phyloP scores from a whole-genome alignment of 495 filamentous ascomycete genomes.

The Viridothelium virens region DNA sequence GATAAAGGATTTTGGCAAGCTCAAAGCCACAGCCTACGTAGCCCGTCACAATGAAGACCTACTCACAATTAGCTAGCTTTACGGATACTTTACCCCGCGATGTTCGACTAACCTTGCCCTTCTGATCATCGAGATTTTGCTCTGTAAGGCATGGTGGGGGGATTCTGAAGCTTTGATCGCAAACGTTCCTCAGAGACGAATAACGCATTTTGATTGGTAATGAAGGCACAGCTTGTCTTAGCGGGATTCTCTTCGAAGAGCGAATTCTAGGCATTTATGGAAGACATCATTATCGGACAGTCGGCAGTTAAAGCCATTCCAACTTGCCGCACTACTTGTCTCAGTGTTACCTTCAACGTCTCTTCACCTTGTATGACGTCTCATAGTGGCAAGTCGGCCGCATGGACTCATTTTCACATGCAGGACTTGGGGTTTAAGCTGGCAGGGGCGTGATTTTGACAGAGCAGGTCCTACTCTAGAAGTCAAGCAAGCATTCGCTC shows the following conservation, averaged over 20 bases:
- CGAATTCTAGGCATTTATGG: neutral
- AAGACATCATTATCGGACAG: neutral
- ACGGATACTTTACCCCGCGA: neutral
- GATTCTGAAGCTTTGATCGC: slow-evolving; percentile 15
- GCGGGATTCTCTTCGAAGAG: neutral
- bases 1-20: slow-evolving; percentile 40
- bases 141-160: slow-evolving; percentile 20
- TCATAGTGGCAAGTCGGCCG: too few relatives aligned
- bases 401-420: too few relatives aligned
- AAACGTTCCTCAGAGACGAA: neutral
- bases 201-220: neutral
- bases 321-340: too few relatives aligned
- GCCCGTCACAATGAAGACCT: slow-evolving; percentile 44
- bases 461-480: too few relatives aligned
- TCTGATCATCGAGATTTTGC: slow-evolving; percentile 22
- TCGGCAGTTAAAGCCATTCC: too few relatives aligned
- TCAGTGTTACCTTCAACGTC: too few relatives aligned
- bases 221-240: neutral
- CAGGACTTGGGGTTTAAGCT: too few relatives aligned
- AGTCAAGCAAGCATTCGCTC: too few relatives aligned
- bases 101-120: slow-evolving; percentile 10
- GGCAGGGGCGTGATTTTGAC: too few relatives aligned
- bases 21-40: slow-evolving; percentile 45
- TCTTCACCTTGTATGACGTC: too few relatives aligned
- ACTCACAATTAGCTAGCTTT: neutral